Base-by-base conservation (phyloP, 2,329 filamentous ascomycete species). In the Botrytis cinerea region DNA sequence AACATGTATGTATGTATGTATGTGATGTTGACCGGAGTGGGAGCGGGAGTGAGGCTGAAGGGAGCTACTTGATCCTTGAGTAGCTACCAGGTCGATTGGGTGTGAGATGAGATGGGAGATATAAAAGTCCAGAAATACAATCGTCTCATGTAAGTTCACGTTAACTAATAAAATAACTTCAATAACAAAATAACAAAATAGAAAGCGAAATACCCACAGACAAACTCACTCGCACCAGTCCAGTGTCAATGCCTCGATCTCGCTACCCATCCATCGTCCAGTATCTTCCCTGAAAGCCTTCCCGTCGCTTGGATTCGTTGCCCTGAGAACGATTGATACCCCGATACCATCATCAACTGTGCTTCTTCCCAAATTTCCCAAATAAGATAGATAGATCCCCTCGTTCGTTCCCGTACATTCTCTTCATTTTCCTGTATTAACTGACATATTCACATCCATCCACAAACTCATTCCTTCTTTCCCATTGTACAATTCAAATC, bases 351-450 rank as follows among this genome's bases (percentile, higher is more conserved):
- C 35, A n/a, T 48, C 46, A 67, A 38, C 64, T 54, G 18, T 46
- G 62, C 45, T 48, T 46, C 62, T 35, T 45, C 1, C 20, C 6
- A 66, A 48, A 35, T 35, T 22, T 35, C 35, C 6, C 18, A 45
- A 48, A 45, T 14, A 35, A 66, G 62, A 48, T 48, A 46, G 32
- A 28, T 57, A 57, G 1, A n/a, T 57, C 4, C 51, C 7, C 48
- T 45, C 46, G 38, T 46, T 48, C 45, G 25, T 46, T 46, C n/a
- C 43, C 20, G 35, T 38, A n/a, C 62, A 12, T 76, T 74, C 75
- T 67, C 72, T 75, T 75, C 76, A 73, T 72, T 62, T 62, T 75
- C 71, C 71, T 77, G 76, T 76, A 74, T 77, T 77, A 75, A 75
- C 32, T 32, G 28, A 28, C 73, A 70, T 74, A 28, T 18, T 28